Evolutionary conservation across 2,329 filamentous ascomycete genomes (phyloP), one percentile per base, ranked within the genome.

Genomic region (Aspergillus alliaceus): DNA sequence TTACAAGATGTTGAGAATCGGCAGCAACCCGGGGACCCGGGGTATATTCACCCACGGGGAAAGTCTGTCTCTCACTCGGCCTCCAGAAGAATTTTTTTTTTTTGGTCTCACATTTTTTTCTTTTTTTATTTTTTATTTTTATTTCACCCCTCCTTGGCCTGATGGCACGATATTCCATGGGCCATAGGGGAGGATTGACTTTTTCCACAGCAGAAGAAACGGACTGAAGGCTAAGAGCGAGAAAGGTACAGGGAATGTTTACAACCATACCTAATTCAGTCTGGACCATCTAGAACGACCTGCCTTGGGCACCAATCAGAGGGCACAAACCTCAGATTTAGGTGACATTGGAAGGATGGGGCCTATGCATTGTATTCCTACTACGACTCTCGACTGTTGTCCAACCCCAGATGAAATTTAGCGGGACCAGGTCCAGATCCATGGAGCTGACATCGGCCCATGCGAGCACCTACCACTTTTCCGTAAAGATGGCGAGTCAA

Each of bases 21-120:
- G 59, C 51, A 50, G 39, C 55, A 52, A 37, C 20, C 54, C 58
- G 60, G 58, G n/a, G n/a, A 42, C 24, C 31, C 61, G 58, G 58
- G 29, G 60, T 57, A 55, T 57, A 31, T 48, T 58, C 44, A 53
- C 60, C 60, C 60, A 64, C 57, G 60, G 62, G 62, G 62, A 59
- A 56, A 35, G 31, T 15, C 32, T 22, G 24, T 48, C 22, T 34
- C 46, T n/a, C n/a, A 53, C 34, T 56, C 59, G 59, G 59, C 55
- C 42, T 55, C 54, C n/a, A n/a, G n/a, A n/a, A 55, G 25, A 44
- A 39, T 35, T 32, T 42, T 54, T 48, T 40, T 35, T 20, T 22
- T 39, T 51, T 29, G 24, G 29, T 55, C 53, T 20, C n/a, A n/a
- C n/a, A 27, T 31, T 46, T 39, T 18, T 51, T 40, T 3, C 20